phyloP scores from a whole-genome alignment of 129 eudicot species.

The Flaveria sonorensis region DNA sequence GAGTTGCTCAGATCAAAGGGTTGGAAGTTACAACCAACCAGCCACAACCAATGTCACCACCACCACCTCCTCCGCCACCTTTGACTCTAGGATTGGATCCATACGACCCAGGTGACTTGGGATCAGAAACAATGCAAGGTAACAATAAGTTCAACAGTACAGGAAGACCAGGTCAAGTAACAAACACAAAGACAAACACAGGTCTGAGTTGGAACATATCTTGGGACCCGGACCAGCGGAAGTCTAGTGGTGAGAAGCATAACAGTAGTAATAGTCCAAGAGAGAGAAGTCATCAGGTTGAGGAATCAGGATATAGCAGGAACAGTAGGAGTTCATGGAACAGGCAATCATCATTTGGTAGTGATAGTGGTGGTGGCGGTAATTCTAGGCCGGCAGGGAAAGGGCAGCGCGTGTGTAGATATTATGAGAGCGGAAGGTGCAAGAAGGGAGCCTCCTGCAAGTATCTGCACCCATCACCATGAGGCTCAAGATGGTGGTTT shows the following conservation, averaged over 20 bases:
- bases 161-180: slow-evolving; percentile 48
- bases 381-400: slow-evolving; percentile 49
- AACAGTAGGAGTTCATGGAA: slow-evolving; percentile 54
- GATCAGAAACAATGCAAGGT: slow-evolving; percentile 31
- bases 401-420: slow-evolving; percentile 73
- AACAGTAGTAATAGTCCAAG: slow-evolving; percentile 40
- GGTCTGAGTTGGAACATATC: slow-evolving; percentile 38
- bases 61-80: slow-evolving; percentile 27
- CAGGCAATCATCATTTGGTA: slow-evolving; percentile 41
- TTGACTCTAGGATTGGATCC: slow-evolving; percentile 42
- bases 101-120: slow-evolving; percentile 36
- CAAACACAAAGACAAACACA: slow-evolving; percentile 24
- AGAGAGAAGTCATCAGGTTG: slow-evolving; percentile 39
- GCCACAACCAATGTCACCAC: slow-evolving; percentile 20
- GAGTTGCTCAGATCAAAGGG: slow-evolving; percentile 35
- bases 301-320: slow-evolving; percentile 56
- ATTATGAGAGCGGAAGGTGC: slow-evolving; percentile 74
- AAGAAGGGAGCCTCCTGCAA: slow-evolving; percentile 84
- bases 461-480: slow-evolving; percentile 73
- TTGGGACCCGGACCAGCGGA: slow-evolving; percentile 40
- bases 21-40: slow-evolving; percentile 25
- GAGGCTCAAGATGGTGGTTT: slow-evolving; percentile 27
- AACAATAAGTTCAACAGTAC: slow-evolving; percentile 29
- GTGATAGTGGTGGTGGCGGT: slow-evolving; percentile 42
- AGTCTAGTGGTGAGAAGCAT: slow-evolving; percentile 9